Base-by-base conservation (phyloP, 306 rosid species). In the Hippophae rhamnoides region DNA sequence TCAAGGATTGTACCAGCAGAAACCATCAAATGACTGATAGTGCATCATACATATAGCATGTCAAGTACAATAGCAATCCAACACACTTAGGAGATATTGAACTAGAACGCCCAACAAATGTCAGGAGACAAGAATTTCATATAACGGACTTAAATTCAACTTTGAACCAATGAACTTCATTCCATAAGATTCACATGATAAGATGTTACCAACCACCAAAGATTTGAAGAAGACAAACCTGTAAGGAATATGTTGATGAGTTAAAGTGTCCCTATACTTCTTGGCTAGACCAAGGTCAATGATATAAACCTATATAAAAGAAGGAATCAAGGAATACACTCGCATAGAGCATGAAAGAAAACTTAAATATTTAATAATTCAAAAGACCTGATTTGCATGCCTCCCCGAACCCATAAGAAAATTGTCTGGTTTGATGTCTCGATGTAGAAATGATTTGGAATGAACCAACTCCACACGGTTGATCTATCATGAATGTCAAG, bases 371-470 rank as follows among this genome's bases (percentile, higher is more conserved):
- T 31, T 6, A 23, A 54, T 74, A 71, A 18, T 18, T 18, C 1
- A 63, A 60, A 69, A 62, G 53, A 85, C 98, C 81, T 90, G 98
- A 80, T 90, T 90, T 40, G 98, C 98, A 58, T 96, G 95, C 76
- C 96, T 84, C 48, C 95, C 98, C 81, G 87, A 79, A 69, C 98
- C 98, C 98, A 92, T 92, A 63, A 92, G 96, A 60, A 92, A 92
- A 72, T 92, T 92, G 75, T 92, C 96, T 6, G 98, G 98, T 74
- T 92, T 92, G 64, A 92, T 92, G 73, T 92, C 98, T 41, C 98
- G 87, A 54, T 92, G 98, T 59, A 92, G 86, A 81, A 85, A 92
- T 43, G 89, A 92, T 66, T 92, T 92, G 60, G 23, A 18, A 18
- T 18, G 23, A 18, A 87, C 77, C 62, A 66, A 92, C 66, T 92